phyloP scores from a whole-genome alignment of 2,329 filamentous ascomycete genomes.

The Grosmannia serpens region DNA sequence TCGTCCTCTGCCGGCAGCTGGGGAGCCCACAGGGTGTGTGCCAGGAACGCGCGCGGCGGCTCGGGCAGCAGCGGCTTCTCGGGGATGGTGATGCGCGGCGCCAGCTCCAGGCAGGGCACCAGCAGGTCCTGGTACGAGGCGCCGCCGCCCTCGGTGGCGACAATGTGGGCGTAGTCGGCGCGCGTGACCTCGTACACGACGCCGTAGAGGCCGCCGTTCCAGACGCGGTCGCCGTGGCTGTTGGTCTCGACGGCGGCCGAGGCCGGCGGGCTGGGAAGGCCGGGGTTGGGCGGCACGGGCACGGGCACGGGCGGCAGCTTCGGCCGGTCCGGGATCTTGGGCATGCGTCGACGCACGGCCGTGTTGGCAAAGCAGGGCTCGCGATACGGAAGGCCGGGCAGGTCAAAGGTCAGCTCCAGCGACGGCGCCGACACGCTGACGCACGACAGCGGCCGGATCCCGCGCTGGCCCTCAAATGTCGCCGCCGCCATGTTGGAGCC shows the following conservation, averaged over 20 bases:
- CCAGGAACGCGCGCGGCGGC: conserved; percentile 56
- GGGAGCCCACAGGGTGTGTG: conserved; percentile 74
- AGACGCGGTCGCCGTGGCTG: conserved; percentile 42
- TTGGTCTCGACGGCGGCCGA: background rate
- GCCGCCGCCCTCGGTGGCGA: conserved; percentile 83
- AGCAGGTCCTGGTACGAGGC: conserved; percentile 73
- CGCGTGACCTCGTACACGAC: conserved; percentile 91
- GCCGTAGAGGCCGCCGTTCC: conserved; percentile 76
- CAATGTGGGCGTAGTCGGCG: conserved; percentile 72
- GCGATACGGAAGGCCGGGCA: conserved; percentile 72
- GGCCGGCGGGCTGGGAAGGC: background rate
- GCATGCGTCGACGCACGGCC: conserved; percentile 42
- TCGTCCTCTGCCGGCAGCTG: conserved; percentile 24
- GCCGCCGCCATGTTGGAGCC: conserved; percentile 77
- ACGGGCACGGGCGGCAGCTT: conserved; percentile 15
- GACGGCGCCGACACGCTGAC: conserved; percentile 73
- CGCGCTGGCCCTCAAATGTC: conserved; percentile 67
- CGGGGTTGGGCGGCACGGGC: conserved; percentile 8
- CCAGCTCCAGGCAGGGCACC: conserved; percentile 64
- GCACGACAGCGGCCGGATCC: conserved; percentile 70
- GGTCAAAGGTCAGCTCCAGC: conserved; percentile 69
- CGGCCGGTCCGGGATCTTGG: conserved; percentile 24
- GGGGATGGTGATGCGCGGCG: conserved; percentile 45
- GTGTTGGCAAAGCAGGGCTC: conserved; percentile 93
- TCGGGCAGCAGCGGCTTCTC: conserved; percentile 47